These are phyloP conservation scores for Cryphonectria nitschkei DNA, from an alignment of 2,329 filamentous ascomycete species.

Conservation along the genomic window DNA sequence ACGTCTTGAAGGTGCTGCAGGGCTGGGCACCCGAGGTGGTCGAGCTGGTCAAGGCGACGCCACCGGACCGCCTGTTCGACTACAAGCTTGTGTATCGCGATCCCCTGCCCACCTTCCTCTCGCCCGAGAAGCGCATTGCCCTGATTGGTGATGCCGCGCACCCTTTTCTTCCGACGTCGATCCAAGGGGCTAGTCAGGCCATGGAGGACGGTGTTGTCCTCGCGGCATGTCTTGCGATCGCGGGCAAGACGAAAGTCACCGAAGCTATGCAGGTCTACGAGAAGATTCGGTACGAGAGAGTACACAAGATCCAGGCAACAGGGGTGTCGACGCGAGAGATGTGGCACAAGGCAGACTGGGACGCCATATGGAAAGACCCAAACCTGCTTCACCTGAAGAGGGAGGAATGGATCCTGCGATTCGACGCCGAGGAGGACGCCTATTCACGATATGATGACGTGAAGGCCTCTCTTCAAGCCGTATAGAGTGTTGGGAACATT, in stretches of 20 bases:
- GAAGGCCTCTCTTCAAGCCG: background rate
- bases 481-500: background rate
- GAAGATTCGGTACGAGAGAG: conserved; percentile 51
- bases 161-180: conserved; percentile 51
- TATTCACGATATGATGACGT: conserved; percentile 33
- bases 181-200: conserved; percentile 52
- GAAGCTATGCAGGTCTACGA: conserved; percentile 49
- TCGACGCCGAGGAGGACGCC: conserved; percentile 53
- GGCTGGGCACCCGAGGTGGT: conserved; percentile 53
- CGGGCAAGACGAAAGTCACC: conserved; percentile 39
- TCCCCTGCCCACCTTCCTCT: conserved; percentile 47
- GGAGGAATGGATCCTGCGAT: conserved; percentile 53
- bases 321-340: conserved; percentile 51
- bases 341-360: conserved; percentile 57
- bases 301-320: conserved; percentile 51
- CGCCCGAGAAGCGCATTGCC: conserved; percentile 43
- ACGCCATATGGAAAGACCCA: conserved; percentile 48
- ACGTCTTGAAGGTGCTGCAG: conserved; percentile 45
- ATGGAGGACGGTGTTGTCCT: conserved; percentile 55
- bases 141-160: conserved; percentile 56
- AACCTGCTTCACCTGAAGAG: conserved; percentile 48
- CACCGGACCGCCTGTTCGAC: conserved; percentile 44
- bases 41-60: conserved; percentile 47
- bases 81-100: conserved; percentile 46
- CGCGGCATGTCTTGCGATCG: conserved; percentile 46